Evolutionary conservation across 352 stramenopile genomes (phyloP).

Genomic region (Phytophthora constricta): DNA sequence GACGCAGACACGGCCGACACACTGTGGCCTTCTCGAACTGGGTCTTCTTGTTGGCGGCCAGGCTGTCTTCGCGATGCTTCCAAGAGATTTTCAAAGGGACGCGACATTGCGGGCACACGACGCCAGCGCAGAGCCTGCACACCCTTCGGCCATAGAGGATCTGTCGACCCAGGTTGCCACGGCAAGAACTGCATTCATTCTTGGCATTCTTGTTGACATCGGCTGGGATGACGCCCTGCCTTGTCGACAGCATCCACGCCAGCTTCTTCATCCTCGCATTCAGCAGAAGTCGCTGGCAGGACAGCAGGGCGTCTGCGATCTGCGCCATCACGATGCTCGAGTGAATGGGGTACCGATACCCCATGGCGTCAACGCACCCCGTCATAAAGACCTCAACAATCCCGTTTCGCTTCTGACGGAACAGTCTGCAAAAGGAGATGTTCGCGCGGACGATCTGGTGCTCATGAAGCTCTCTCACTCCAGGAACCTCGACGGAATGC

Average conservation of each 20-base stretch:
- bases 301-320: constrained; percentile 41
- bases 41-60: constrained; percentile 10
- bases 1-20: constrained; percentile 34
- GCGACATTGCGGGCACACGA: constrained; percentile 30
- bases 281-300: constrained; percentile 33
- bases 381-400: constrained; percentile 46
- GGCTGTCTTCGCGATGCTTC: constrained; percentile 21
- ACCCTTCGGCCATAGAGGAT: constrained; percentile 23
- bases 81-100: constrained; percentile 32
- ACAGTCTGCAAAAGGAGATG: constrained; percentile 46
- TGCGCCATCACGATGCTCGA: constrained; percentile 36
- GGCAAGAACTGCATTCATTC: constrained; percentile 30
- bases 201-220: constrained; percentile 18
- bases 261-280: constrained; percentile 78
- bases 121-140: constrained; percentile 25
- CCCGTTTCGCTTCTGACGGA: constrained; percentile 38
- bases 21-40: constrained; percentile 33
- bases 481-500: constrained; percentile 47
- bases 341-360: constrained; percentile 35
- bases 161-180: constrained; percentile 14
- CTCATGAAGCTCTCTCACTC: constrained; percentile 40
- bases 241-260: constrained; percentile 45
- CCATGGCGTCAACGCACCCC: constrained; percentile 37
- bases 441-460: constrained; percentile 48
- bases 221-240: background rate